These are phyloP conservation scores for Wallacemonas sp. DNA, from an alignment of 208 protist species.

Conservation along the genomic window DNA sequence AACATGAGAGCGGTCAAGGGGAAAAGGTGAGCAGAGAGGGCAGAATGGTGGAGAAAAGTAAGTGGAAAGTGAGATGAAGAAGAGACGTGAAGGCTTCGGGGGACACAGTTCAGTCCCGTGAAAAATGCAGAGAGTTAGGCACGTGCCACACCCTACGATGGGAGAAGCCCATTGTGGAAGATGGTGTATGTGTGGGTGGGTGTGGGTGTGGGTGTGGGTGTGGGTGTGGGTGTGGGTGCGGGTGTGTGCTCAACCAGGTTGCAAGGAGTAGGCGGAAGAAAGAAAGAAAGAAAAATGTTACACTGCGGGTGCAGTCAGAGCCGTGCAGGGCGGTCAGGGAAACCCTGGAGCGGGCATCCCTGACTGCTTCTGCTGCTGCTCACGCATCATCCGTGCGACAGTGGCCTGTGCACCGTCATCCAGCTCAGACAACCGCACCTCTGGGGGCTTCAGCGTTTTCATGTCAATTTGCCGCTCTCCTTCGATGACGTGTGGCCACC, in stretches of 20 bases:
- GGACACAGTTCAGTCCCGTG: too few species aligned
- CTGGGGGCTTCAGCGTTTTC: constrained; percentile 85
- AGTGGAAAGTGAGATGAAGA: constrained; percentile 19
- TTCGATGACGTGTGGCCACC: constrained; percentile 81
- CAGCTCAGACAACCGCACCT: constrained; percentile 67
- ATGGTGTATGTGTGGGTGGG: too few species aligned
- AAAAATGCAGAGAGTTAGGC: too few species aligned
- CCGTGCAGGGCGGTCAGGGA: neutral
- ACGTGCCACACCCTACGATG: too few species aligned
- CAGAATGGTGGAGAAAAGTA: constrained; percentile 1
- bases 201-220: too few species aligned
- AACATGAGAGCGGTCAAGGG: neutral
- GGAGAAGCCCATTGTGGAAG: too few species aligned
- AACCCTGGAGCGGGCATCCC: neutral
- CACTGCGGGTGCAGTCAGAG: too few species aligned
- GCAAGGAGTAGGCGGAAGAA: too few species aligned
- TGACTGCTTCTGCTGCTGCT: constrained; percentile 72
- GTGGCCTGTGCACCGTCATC: constrained; percentile 83
- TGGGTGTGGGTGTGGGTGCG: too few species aligned
- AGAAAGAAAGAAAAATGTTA: too few species aligned
- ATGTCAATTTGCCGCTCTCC: constrained; percentile 86
- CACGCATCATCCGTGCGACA: constrained; percentile 93
- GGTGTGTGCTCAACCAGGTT: too few species aligned
- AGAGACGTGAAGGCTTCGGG: too few species aligned
- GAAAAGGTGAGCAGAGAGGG: neutral